Base-by-base conservation (phyloP, 225 moss, liverwort and hornwort species). In the Pleurozium schreberi region DNA sequence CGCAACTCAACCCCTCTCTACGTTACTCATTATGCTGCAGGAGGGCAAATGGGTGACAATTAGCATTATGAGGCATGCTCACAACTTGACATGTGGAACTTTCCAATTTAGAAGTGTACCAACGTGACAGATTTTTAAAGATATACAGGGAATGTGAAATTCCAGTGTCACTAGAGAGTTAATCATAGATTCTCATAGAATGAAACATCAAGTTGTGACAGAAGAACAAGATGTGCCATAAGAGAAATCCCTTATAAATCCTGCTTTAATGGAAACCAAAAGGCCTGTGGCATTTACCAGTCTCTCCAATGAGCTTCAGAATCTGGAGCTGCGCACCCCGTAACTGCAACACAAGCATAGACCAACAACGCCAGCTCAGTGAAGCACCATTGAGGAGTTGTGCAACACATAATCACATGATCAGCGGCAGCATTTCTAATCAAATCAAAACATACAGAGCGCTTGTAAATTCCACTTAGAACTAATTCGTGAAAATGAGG, bases 301-400 rank as follows among this genome's bases (percentile, higher is more conserved):
- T 95, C 93, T 91, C 90, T 92, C 94, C 40, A 90, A 47, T 47
- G 47, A 82, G 82, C 82, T 82, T 63, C 47, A 63, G 65, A 38
- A 45, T 49, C 25, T 63, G 49, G 49, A 65, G 36, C 26, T 50
- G 62, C 38, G 23, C 62, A 47, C 7, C 50, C 11, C 4, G 49
- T 49, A 47, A 45, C 65, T 65, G 49, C 62, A 65, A 83, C 65
- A 49, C 47, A 49, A 50, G 65, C 65, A 47, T 64, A 26, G 36
- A 34, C 26, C 34, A 49, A 25, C 23, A 63, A 34, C 7, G 18
- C 50, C 64, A 64, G 50, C 65, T 65, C 82, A 47, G 83, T 65
- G 38, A 65, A 63, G 65, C 26, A 62, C 16, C 33, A 49, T 45
- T 64, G 43, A 34, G 82, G 64, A 62, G 23, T 23, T 64, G 45